Evolutionary conservation across 148 eudicot genomes (phyloP).

Genomic region (Tetragonia tetragonoides): DNA sequence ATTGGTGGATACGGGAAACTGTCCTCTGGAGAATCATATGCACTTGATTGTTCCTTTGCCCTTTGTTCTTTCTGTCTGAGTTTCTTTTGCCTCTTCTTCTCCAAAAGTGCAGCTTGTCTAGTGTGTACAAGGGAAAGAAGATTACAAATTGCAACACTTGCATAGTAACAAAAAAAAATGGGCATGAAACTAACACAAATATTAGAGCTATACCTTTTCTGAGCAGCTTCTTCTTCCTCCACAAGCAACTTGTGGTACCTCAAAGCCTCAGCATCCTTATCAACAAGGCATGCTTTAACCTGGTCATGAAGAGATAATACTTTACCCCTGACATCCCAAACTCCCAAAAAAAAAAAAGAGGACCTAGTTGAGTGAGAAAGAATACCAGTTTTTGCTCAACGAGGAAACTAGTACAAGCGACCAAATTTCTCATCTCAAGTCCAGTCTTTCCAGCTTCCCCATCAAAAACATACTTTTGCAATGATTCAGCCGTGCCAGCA

Average conservation of each 20-base stretch:
- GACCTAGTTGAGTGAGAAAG: background rate
- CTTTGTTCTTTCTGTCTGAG: slow-evolving; percentile 82
- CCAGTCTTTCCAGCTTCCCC: slow-evolving; percentile 82
- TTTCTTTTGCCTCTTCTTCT: slow-evolving; percentile 70
- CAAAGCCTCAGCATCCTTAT: slow-evolving; percentile 93
- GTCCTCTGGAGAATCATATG: slow-evolving; percentile 30
- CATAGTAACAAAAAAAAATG: background rate
- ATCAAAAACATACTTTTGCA: slow-evolving; percentile 77
- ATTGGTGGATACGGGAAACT: slow-evolving; percentile 37
- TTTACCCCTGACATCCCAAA: background rate
- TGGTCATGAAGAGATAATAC: slow-evolving; percentile 22
- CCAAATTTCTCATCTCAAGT: slow-evolving; percentile 76
- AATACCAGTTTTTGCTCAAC: slow-evolving; percentile 90
- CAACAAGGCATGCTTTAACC: slow-evolving; percentile 94
- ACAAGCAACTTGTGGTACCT: slow-evolving; percentile 91
- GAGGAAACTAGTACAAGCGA: slow-evolving; percentile 86
- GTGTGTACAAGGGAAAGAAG: background rate
- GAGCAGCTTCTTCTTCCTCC: slow-evolving; percentile 99
- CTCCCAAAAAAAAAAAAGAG: background rate
- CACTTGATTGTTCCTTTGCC: slow-evolving; percentile 49
- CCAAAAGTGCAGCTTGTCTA: slow-evolving; percentile 71
- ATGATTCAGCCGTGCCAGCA: slow-evolving; percentile 80
- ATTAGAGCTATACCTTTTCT: slow-evolving; percentile 57
- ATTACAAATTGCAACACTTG: background rate
- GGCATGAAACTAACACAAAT: slow-evolving; percentile 2